Base-by-base conservation (phyloP, 257 asterid species). In the Capsicum chinense region DNA sequence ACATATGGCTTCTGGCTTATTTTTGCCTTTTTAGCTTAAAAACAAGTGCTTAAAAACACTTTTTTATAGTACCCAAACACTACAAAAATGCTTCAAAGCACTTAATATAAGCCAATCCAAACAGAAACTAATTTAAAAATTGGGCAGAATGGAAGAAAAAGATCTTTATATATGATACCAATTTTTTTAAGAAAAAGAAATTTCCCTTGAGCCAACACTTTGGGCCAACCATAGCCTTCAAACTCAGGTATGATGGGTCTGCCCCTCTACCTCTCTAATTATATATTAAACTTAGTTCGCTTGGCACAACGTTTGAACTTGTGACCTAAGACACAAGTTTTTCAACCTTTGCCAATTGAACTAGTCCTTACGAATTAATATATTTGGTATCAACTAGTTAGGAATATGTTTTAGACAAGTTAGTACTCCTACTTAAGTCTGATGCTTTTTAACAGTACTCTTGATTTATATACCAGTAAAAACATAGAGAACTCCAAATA, bases 401-500 rank as follows among this genome's bases (percentile, higher is more conserved):
- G 71, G n/a, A 66, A 33, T 35, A 66, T 66, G 10, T 12, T 66
- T 13, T 66, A 5, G n/a, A 14, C 73, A 66, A 33, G 47, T 66
- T 35, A 33, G 47, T 33, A 66, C 73, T 12, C 13, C 47, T 33
- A 63, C 10, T 35, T 33, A 66, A 17, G n/a, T 33, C 15, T 66
- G 47, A 66, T 66, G 47, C 10, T 66, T 66, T 66, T 33, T 33
- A 6, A 9, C n/a, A 33, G 73, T 33, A 66, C 33, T 33, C 33
- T 33, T 26, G 17, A 64, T 66, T 33, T 33, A 6, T 33, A 66
- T 66, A 47, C 71, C 47, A 15, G 5, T 66, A 33, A 37, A 67
- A 67, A 35, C 50, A 67, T 37, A 37, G 74, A 67, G 74, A 67
- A 35, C 74, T 67, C 50, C 74, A 35, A 67, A 66, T 33, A 64